These are phyloP conservation scores for Mycena haematopus DNA, from an alignment of 768 basidiomycete species.

Conservation along the genomic window DNA sequence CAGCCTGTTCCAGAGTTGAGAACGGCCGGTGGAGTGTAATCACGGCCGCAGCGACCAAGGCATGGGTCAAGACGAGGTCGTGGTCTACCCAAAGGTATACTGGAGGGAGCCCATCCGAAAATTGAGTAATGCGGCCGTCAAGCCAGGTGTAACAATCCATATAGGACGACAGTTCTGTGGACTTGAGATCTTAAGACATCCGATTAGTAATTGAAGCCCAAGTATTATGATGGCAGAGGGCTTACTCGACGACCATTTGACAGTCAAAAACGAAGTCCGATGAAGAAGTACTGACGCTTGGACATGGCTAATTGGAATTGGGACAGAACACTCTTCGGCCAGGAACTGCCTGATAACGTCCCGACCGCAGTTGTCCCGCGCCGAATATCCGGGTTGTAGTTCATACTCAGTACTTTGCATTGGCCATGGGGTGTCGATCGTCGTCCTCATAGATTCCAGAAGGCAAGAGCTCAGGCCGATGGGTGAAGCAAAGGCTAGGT, in stretches of 20 bases:
- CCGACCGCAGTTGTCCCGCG: not conserved
- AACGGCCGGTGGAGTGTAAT: constrained; percentile 20
- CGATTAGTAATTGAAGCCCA: too few relatives aligned
- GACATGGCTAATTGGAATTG: too few relatives aligned
- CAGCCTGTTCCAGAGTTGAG: not conserved
- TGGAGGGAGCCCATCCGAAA: constrained; percentile 25
- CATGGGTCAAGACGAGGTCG: constrained; percentile 21
- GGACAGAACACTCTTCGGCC: constrained; percentile 8
- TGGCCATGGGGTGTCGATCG: constrained; percentile 35
- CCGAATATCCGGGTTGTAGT: not conserved
- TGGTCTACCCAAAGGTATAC: constrained; percentile 15
- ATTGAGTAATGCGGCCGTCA: constrained; percentile 19
- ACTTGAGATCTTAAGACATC: not conserved
- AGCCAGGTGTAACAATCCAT: constrained; percentile 17
- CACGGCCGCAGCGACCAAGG: constrained; percentile 25
- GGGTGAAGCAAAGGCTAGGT: constrained; percentile 7
- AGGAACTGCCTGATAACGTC: constrained; percentile 16
- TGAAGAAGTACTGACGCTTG: too few relatives aligned
- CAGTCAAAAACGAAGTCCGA: too few relatives aligned
- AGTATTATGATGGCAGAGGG: too few relatives aligned
- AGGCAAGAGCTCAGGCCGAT: constrained; percentile 22
- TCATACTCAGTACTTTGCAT: constrained; percentile 12
- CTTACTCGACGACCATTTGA: too few relatives aligned
- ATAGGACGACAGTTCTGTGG: constrained; percentile 6
- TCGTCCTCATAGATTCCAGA: constrained; percentile 17